Base-by-base conservation (phyloP, 176 grass and related monocot genomes). In the Triticum monococcum region DNA sequence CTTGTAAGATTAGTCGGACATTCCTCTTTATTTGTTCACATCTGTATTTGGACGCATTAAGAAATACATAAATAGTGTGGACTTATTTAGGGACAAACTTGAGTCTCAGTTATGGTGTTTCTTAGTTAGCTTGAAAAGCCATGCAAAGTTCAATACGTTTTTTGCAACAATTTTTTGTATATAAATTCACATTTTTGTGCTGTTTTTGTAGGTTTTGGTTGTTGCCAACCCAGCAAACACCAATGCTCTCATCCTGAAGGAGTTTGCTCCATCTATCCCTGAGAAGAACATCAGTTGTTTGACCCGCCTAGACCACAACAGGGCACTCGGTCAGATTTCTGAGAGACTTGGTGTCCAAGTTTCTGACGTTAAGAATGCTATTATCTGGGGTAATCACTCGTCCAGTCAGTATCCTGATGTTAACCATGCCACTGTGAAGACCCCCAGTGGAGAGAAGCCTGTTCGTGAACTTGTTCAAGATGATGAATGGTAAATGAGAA, bases 301-400 rank as follows among this genome's bases (percentile, higher is more conserved):
- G 83, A 99, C 97, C 79, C 89, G 97, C 67, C 85, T 99, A 43
- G 94, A 96, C 83, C 94, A 99, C 84, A 99, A 99, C 87, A 94
- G 94, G 92, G 97, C 94, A 38, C 90, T 99, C 11, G 94, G 92
- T 23, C 94, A 94, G 85, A 85, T 96, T 77, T 88, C 97, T 76
- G 97, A 99, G 83, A 94, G 85, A 45, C 88, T 99, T 61, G 71
- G 54, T 45, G 81, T 99, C 79, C 97, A 99, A 91, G 94, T 99
- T 84, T 83, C 76, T 70, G 94, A 99, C 74, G 94, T 96, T 43
- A 99, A 96, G 73, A 99, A 99, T 86, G 94, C 65, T 75, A 91
- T 99, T 65, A 99, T 99, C 76, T 96, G 97, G 97, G 97, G 97
- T 28, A 99, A 99, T 82, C 94, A 96, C 83, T 99, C 97, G 20